These are phyloP conservation scores for Tuber calosporum DNA, from an alignment of 495 filamentous ascomycete genomes.

Conservation along the genomic window DNA sequence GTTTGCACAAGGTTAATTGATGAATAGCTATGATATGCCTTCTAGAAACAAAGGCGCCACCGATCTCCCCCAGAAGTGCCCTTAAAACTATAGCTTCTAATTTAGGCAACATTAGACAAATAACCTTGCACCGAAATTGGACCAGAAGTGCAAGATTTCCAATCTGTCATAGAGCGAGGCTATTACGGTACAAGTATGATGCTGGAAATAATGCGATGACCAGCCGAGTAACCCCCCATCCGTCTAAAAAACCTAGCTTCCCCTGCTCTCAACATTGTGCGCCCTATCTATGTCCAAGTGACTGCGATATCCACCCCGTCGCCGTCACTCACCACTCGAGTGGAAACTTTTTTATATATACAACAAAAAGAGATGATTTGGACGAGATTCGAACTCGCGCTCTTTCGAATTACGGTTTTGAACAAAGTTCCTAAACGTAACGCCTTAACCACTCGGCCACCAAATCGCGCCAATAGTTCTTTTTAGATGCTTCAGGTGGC, in stretches of 20 bases:
- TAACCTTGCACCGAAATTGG: background rate
- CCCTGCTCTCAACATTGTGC: background rate
- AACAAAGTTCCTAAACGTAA: constrained; percentile 27
- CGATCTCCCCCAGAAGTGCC: background rate
- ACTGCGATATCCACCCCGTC: background rate
- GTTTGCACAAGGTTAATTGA: background rate
- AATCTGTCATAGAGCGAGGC: background rate
- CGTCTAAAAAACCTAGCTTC: background rate
- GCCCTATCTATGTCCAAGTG: background rate
- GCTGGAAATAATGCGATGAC: background rate
- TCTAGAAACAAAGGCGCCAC: background rate
- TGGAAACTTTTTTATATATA: background rate
- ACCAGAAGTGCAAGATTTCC: background rate
- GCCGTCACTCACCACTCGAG: background rate
- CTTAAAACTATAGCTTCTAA: background rate
- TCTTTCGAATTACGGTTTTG: constrained; percentile 34
- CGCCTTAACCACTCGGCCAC: constrained; percentile 31
- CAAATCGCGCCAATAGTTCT: background rate
- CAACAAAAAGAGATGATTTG: constrained; percentile 20
- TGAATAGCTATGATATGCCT: background rate
- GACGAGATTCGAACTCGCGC: constrained; percentile 33
- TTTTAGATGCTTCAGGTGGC: background rate
- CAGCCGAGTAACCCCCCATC: background rate
- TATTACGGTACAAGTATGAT: too few relatives aligned
- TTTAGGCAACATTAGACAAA: background rate